Base-by-base conservation (phyloP, 768 basidiomycete genomes). In the Suillus variegatus region DNA sequence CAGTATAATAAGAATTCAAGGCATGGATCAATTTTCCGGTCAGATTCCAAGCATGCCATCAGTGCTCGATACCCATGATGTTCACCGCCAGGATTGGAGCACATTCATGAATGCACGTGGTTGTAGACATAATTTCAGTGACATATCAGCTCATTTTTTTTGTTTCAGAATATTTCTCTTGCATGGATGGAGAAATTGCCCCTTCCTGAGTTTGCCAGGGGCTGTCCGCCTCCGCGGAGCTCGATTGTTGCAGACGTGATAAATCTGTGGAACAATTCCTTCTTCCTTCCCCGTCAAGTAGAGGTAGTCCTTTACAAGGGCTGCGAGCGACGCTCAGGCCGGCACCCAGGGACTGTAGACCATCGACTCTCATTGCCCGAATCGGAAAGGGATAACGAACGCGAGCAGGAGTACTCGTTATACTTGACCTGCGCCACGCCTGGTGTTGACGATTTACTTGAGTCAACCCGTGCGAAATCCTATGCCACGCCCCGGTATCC, bases 261-360 rank as follows among this genome's bases (percentile, higher is more conserved):
- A 68, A 86, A 93, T 67, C 78, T 89, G 40, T 95, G 93, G 93
- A 94, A 94, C 73, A 73, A 77, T 28, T 86, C 85, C 9, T 95
- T 93, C 78, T 93, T 93, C 82, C 72, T 82, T 64, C 77, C 82
- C 41, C 91, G 93, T 46, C 88, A 89, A n/a, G 85, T 91, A 20
- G 93, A 94, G 70, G 77, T 92, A 52, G 82, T 92, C 44, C 80
- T 95, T 18, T 94, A 86, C 81, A 90, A 87, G 73, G 93, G 93
- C 43, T 85, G 83, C 55, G 88, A 92, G 75, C 85, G 90, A 43
- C 88, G 90, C 66, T 88, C 91, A 22, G 92, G 93, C 4, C 80
- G 80, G 8, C 77, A 75, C 36, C 78, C 80, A 0, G 91, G 91
- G 51, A 70, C 76, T 1, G 69, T 85, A 43, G 91, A 92, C 68